Base-by-base conservation (phyloP, 2,329 filamentous ascomycete species). In the Pyrenophora teres region DNA sequence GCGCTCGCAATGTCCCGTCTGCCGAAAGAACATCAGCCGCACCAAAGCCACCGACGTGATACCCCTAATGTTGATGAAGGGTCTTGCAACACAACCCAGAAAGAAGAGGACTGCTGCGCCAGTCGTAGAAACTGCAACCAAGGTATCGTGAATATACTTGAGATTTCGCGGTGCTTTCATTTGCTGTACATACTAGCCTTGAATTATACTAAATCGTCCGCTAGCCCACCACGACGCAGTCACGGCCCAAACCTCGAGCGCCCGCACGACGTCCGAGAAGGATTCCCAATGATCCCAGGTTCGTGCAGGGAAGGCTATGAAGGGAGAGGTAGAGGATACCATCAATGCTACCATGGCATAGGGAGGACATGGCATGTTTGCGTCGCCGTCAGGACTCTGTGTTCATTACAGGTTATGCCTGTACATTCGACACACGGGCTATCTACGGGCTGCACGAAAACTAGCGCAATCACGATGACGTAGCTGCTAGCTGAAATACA, bases 1-100 rank as follows among this genome's bases (percentile, higher is more conserved):
- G 38, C 70, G 71, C 18, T 73, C 72, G 0, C 75, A 76, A 44
- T 81, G 80, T 57, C 79, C 80, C 6, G 75, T 80, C 7, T 79
- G 78, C 57, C 69, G 79, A 35, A 80, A 79, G 56, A 62, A 66
- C 35, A 72, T 79, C 51, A 73, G 65, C 36, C 70, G 74, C 39
- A 71, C 61, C 38, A 78, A 71, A 54, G 60, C 64, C 13, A 59
- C 62, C n/a, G 75, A 78, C 48, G 72, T 77, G 35, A 75, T 80
- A 16, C 74, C 76, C 3, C 51, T 73, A 2, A 59, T 77, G 8
- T 64, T 79, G 54, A 78, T 69, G 62, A 75, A 74, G 54, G 71
- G 69, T 0, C 43, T 71, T 16, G 57, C 65, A 2, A 72, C 71
- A 6, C 72, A 74, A 49, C 71, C 71, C 0, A 54, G 68, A 40